Evolutionary conservation across 495 filamentous ascomycete genomes (phyloP).

Genomic region (Hypoxylon subgilvum): DNA sequence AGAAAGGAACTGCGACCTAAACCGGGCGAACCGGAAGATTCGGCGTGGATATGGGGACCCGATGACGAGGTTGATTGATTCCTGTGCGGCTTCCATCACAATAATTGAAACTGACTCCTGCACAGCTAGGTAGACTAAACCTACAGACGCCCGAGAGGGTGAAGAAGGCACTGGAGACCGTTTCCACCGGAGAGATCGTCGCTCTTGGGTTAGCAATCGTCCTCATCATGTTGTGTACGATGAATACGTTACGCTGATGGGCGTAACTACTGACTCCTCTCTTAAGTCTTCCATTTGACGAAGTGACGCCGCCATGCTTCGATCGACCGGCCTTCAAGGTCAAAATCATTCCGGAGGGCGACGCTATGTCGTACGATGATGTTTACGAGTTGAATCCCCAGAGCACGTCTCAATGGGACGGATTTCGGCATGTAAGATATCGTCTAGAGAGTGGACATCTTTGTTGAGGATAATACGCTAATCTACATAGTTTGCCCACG

Average conservation of each 20-base stretch:
- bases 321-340: constrained; percentile 49
- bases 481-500: constrained; percentile 46
- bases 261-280: background rate
- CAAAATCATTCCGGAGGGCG: constrained; percentile 48
- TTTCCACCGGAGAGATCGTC: constrained; percentile 51
- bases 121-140: constrained; percentile 54
- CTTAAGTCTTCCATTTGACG: constrained; percentile 60
- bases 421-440: constrained; percentile 61
- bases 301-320: constrained; percentile 55
- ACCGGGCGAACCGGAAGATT: constrained; percentile 38
- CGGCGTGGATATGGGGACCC: constrained; percentile 70
- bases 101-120: background rate
- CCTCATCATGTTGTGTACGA: background rate
- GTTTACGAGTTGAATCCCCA: constrained; percentile 71
- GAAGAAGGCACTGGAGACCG: constrained; percentile 51
- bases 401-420: constrained; percentile 75
- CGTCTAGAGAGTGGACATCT: background rate
- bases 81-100: background rate
- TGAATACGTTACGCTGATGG: background rate
- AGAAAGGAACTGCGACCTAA: constrained; percentile 30
- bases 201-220: constrained; percentile 50
- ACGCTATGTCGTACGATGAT: constrained; percentile 66
- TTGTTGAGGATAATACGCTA: background rate
- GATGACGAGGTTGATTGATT: constrained; percentile 57
- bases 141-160: constrained; percentile 58